phyloP scores from a whole-genome alignment of 495 filamentous ascomycete species.

The Hypoxylon intermedium region DNA sequence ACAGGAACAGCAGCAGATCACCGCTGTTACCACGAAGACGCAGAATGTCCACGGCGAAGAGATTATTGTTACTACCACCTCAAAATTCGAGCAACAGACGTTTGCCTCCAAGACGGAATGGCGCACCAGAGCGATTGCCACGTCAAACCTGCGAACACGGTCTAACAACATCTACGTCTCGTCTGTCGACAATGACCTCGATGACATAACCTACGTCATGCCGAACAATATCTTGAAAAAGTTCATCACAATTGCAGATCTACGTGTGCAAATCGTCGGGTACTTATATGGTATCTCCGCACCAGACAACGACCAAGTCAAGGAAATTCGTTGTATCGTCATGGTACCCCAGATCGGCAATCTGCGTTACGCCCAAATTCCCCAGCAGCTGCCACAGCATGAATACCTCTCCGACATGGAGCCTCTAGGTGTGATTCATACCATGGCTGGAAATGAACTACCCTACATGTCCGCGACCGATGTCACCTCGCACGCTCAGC shows the following conservation, averaged over 20 bases:
- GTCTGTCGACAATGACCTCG: constrained; percentile 82
- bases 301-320: constrained; percentile 92
- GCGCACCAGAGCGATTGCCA: constrained; percentile 95
- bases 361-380: constrained; percentile 87
- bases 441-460: constrained; percentile 90
- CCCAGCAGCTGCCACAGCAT: constrained; percentile 91
- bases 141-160: constrained; percentile 91
- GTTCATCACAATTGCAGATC: constrained; percentile 97
- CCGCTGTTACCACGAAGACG: constrained; percentile 96
- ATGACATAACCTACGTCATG: constrained; percentile 94
- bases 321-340: constrained; percentile 94
- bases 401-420: constrained; percentile 88
- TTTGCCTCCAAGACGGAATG: constrained; percentile 99
- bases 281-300: constrained; percentile 95
- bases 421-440: constrained; percentile 95
- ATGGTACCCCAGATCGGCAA: constrained; percentile 98
- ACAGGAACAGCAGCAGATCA: constrained; percentile 94
- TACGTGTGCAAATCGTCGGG: constrained; percentile 93
- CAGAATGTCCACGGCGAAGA: constrained; percentile 98
- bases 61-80: constrained; percentile 97
- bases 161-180: constrained; percentile 99
- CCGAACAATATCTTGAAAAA: constrained; percentile 98
- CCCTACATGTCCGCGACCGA: constrained; percentile 95
- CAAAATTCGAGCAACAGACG: constrained; percentile 94
- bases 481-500: constrained; percentile 87